Base-by-base conservation (phyloP, 1,139 yeast species). In the Kurtzmaniella quercitrusa region DNA sequence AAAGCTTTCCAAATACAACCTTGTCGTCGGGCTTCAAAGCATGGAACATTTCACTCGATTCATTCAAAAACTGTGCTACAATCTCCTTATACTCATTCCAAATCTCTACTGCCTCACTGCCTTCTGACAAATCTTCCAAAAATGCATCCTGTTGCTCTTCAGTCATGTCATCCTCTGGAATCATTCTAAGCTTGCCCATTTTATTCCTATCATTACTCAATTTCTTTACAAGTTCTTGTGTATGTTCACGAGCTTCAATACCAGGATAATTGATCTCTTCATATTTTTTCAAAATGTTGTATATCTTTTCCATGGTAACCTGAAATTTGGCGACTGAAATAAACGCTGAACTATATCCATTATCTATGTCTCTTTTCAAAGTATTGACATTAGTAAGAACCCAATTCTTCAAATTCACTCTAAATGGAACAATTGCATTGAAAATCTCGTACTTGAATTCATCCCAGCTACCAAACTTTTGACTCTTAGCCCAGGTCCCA, bases 61-160 rank as follows among this genome's bases (percentile, higher is more conserved):
- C 31, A 10, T 27, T 27, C n/a, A 27, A 27, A 27, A 27, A 27
- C 31, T 11, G n/a, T 3, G 31, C 31, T n/a, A 27, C 36, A 16
- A 42, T 36, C 5, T 25, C 9, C 15, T 29, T 42, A 33, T 46
- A 48, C 6, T 37, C 37, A 17, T 46, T 41, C 50, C 50, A 48
- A 17, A 44, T 42, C 19, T 19, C 18, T 3, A 11, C 21, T 8
- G 40, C 42, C 3, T 17, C 40, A 4, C 36, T 16, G 23, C 44
- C 46, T 11, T 38, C 39, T 12, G 42, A 15, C 18, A 45, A 14
- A 10, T 36, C 25, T 19, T 46, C 37, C n/a, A 18, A 8, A 19
- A 39, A 16, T 4, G 8, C 14, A 4, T 41, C 45, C 40, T 46
- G 48, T 36, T 48, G 48, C 19, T 43, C 46, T 4, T 43, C 39